Evolutionary conservation across 2,329 filamentous ascomycete genomes (phyloP), one percentile per base, ranked within the genome.

Genomic region (Aspergillus tanneri): DNA sequence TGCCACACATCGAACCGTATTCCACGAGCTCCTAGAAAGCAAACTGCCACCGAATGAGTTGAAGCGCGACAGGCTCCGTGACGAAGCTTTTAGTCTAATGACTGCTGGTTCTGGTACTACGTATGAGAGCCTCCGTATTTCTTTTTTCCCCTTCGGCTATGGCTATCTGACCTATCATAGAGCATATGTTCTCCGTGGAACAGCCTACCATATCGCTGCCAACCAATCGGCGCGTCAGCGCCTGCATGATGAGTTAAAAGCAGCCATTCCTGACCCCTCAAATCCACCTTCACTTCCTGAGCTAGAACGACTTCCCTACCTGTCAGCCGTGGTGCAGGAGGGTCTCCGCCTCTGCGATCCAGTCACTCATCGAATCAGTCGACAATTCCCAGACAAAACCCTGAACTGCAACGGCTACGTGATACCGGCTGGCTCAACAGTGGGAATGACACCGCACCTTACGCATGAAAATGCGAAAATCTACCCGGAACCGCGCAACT

Each of bases 61-160:
- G 10, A 34, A 37, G 24, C 30, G 35, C 7, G 36, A 45, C 22
- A 14, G 47, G 12, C 12, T 51, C 21, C 44, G 40, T 4, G 49
- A 51, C 16, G 49, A 51, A 25, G 49, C 44, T 4, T 47, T 51
- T n/a, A 37, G 34, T 18, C 28, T 51, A 1, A 30, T 47, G 16
- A 47, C 41, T 21, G 49, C 49, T n/a, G 49, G 49, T 16, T 44
- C 49, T 1, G 49, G 40, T 7, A 47, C 44, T 2, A 47, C 49
- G 35, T 47, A 44, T 11, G 28, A 12, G 18, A 25, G 24, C 24
- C 24, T 25, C 22, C 18, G n/a, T n/a, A n/a, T n/a, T n/a, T n/a
- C n/a, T n/a, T n/a, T n/a, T n/a, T n/a, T n/a, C n/a, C n/a, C n/a
- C n/a, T n/a, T n/a, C n/a, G n/a, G n/a, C n/a, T n/a, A n/a, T n/a